A percentile compares a stretch with the other conserved stretches of the same genome.
phyloP scores from a whole-genome alignment of 768 basidiomycete genomes.

The Tylopilus vinaceipallidus region DNA sequence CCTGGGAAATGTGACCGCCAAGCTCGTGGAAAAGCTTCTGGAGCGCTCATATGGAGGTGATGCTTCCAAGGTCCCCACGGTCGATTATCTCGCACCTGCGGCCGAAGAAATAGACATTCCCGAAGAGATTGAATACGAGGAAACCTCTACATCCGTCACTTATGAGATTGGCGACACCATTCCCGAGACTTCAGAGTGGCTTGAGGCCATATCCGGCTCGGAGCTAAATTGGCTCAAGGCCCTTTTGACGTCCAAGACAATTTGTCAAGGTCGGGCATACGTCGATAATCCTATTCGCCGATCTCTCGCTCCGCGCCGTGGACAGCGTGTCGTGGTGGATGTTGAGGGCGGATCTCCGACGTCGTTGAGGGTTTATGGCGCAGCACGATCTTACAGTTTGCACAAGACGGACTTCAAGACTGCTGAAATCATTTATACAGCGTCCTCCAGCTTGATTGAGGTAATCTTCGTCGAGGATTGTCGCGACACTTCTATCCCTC shows the following conservation, averaged over 20 bases:
- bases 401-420: conserved; percentile 82
- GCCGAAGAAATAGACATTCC: conserved; percentile 37
- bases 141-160: conserved; percentile 42
- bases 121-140: conserved; percentile 42
- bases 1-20: conserved; percentile 80
- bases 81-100: conserved; percentile 79
- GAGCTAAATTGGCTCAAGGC: conserved; percentile 85
- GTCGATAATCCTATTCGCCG: conserved; percentile 88
- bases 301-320: conserved; percentile 75
- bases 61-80: conserved; percentile 64
- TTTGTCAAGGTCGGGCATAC: conserved; percentile 85
- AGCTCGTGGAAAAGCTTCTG: conserved; percentile 76
- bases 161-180: conserved; percentile 50
- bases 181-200: conserved; percentile 72
- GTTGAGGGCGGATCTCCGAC: conserved; percentile 44
- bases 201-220: conserved; percentile 81
- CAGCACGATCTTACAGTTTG: conserved; percentile 73
- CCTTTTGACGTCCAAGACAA: conserved; percentile 72
- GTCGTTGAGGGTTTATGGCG: conserved; percentile 70
- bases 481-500: conserved; percentile 69
- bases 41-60: conserved; percentile 78
- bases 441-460: conserved; percentile 54
- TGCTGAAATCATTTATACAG: conserved; percentile 64
- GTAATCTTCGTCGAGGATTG: conserved; percentile 86
- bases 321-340: conserved; percentile 73